These are phyloP conservation scores for Mimosa pudica DNA, from an alignment of 306 rosid species.

Conservation along the genomic window DNA sequence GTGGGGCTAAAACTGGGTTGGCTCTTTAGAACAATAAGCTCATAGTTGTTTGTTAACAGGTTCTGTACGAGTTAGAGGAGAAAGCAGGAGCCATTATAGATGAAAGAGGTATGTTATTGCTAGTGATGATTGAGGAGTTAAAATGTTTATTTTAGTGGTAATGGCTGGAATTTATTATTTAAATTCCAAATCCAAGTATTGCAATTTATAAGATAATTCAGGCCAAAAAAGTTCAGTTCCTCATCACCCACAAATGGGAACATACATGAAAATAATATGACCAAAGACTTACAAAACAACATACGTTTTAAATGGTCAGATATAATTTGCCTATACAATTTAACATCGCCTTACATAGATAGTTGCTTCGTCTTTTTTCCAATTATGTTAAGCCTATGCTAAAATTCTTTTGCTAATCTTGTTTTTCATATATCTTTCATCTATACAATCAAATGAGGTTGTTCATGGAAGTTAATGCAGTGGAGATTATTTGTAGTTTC, in stretches of 20 bases:
- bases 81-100: conserved; percentile 83
- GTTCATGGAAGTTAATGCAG: background rate
- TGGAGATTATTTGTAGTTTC: conserved; percentile 14
- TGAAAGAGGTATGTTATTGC: conserved; percentile 72
- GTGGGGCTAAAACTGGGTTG: no score
- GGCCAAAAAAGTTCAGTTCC: background rate
- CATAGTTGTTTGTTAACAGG: conserved; percentile 50
- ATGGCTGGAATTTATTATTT: background rate
- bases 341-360: conserved; percentile 12
- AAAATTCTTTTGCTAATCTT: background rate
- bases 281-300: background rate
- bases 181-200: background rate
- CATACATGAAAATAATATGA: background rate
- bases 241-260: background rate
- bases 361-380: background rate
- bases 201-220: background rate
- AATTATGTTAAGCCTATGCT: background rate
- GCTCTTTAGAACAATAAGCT: background rate
- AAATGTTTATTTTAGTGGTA: background rate
- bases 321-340: background rate
- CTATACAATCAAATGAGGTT: background rate
- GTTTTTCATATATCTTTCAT: background rate
- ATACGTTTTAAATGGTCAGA: background rate
- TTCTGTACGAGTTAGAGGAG: conserved; percentile 84
- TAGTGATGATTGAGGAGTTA: conserved; percentile 23